Evolutionary conservation across 495 filamentous ascomycete genomes (phyloP).

Genomic region (Penicillium manginii): DNA sequence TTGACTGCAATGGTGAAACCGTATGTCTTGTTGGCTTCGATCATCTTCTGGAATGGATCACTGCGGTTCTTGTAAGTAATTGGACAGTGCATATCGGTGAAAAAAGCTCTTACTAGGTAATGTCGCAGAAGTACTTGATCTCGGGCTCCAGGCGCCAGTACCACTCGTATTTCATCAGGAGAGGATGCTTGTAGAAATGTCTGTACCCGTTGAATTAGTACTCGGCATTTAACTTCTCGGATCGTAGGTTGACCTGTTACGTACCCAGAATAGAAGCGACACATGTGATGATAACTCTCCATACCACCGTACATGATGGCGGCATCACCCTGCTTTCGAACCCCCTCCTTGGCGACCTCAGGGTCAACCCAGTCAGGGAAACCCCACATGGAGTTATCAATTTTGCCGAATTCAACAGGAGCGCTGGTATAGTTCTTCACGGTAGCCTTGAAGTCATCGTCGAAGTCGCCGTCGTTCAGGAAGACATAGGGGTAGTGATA

Average conservation of each 20-base stretch:
- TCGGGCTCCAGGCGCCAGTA: conserved; percentile 99
- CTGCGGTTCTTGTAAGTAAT: conserved; percentile 51
- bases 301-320: conserved; percentile 99
- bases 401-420: conserved; percentile 90
- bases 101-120: conserved; percentile 82
- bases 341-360: conserved; percentile 92
- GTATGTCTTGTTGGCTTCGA: conserved; percentile 92
- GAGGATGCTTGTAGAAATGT: conserved; percentile 97
- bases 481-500: conserved; percentile 99
- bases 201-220: conserved; percentile 47
- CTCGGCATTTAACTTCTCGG: conserved; percentile 11
- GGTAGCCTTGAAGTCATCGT: conserved; percentile 85
- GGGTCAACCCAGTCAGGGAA: conserved; percentile 95
- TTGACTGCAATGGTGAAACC: conserved; percentile 99
- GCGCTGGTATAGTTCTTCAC: conserved; percentile 88
- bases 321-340: conserved; percentile 92
- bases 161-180: conserved; percentile 97
- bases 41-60: conserved; percentile 95
- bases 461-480: conserved; percentile 96
- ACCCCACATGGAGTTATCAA: conserved; percentile 90
- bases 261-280: conserved; percentile 97
- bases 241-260: conserved; percentile 12
- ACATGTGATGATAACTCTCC: conserved; percentile 99
- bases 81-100: neutral
- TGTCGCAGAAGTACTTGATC: conserved; percentile 99